Conservation (phyloP, 164 flowering plant species). For the Chloranthus sessilifolius region DNA sequence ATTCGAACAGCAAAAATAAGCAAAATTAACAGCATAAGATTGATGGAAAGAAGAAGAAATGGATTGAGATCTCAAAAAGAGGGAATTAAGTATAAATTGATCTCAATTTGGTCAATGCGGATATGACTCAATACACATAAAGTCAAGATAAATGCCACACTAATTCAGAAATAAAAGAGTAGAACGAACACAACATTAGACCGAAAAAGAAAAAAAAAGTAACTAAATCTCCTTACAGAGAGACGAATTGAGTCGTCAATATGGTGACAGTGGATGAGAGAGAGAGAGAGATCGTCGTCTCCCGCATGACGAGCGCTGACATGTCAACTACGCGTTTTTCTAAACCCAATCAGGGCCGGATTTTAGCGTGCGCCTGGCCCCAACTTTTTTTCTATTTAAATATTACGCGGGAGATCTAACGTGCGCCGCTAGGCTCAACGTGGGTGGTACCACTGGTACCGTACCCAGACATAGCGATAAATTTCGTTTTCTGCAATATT, state of each 20-base stretch:
- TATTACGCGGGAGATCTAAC: constrained; percentile 2
- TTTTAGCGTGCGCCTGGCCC: constrained; percentile 6
- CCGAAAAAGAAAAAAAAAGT: constrained; percentile 1
- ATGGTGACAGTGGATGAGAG: background rate
- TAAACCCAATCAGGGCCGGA: constrained; percentile 7
- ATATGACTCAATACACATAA: too few relatives aligned
- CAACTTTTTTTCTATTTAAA: background rate
- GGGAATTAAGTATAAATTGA: too few relatives aligned
- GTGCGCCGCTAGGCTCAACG: constrained; percentile 3
- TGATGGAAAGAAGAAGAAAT: constrained; percentile 8
- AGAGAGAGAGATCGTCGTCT: constrained; percentile 4
- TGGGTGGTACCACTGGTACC: too few relatives aligned
- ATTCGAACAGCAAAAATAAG: background rate
- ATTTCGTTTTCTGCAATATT: too few relatives aligned
- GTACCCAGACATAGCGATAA: too few relatives aligned
- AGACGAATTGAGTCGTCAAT: too few relatives aligned
- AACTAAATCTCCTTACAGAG: too few relatives aligned
- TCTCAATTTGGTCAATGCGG: too few relatives aligned
- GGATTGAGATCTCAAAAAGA: too few relatives aligned
- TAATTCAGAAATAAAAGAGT: constrained; percentile 1
- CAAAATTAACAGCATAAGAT: background rate
- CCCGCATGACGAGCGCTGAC: constrained; percentile 14
- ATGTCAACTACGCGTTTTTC: constrained; percentile 11
- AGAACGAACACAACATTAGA: background rate
- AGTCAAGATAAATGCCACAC: too few relatives aligned